Base-by-base conservation (phyloP, 129 eudicot genomes). In the Silybum marianum region DNA sequence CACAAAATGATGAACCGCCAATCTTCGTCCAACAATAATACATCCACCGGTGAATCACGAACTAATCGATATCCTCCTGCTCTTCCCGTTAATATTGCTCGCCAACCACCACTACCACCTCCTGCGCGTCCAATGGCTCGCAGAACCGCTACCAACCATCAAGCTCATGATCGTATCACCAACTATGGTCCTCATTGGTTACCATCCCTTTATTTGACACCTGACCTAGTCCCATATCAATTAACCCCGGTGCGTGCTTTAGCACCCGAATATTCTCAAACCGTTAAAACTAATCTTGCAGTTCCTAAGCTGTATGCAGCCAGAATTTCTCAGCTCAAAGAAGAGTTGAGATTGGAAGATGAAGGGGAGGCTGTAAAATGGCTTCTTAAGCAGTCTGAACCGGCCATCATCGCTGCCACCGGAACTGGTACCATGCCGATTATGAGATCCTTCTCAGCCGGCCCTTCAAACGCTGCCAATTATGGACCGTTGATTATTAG, bases 341-440 rank as follows among this genome's bases (percentile, higher is more conserved):
- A 69, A 3, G 39, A 69, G 39, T 26, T 69, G 72, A 11, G 7
- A 10, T 3, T 69, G 72, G 18, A 28, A 69, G 32, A 28, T 8
- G 39, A 69, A 11, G 72, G 72, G 72, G 72, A 69, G 18, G 72
- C 18, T 0, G 32, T 69, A 13, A 24, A 69, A 9, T 69, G 72
- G 39, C 72, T 69, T 14, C 72, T 69, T 69, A 69, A 69, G 19
- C 38, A 69, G 21, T 69, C 39, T 26, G 32, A 25, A 69, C 72
- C 38, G 2, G 72, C n/a, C 14, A 24, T 13, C 14, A 68, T 68
- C 72, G 7, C 19, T 1, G 21, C 22, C 63, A 51, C 63, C 0
- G 63, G 63, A 51, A 51, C 63, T 3, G 63, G 63, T 51, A 51
- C 63, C 22, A 51, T 51, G 63, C 63, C 63, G 0, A 51, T 51